phyloP scores from a whole-genome alignment of 495 filamentous ascomycete species.

The Mycothermus thermophilus region DNA sequence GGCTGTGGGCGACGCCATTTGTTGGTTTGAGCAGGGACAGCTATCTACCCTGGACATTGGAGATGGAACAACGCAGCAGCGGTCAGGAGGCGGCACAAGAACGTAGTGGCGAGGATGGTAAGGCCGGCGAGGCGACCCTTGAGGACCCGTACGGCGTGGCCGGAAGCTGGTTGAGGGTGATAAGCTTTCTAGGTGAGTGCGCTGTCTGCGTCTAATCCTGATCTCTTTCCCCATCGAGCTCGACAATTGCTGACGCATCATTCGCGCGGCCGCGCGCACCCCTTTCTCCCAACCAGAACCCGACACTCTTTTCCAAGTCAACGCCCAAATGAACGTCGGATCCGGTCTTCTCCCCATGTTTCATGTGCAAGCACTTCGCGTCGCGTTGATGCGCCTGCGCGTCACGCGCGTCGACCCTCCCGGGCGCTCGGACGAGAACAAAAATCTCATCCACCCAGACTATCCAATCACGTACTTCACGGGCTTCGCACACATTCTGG shows the following conservation, averaged over 20 bases:
- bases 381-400: conserved; percentile 48
- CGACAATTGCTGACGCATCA: too few relatives aligned
- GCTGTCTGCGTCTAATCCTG: too few relatives aligned
- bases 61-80: conserved; percentile 3
- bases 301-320: too few relatives aligned
- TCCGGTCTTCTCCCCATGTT: too few relatives aligned
- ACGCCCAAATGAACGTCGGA: too few relatives aligned
- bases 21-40: conserved; percentile 36
- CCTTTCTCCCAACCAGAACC: too few relatives aligned
- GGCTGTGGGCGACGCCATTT: conserved; percentile 40
- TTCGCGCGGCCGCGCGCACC: too few relatives aligned
- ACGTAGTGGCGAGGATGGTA: too few relatives aligned
- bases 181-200: conserved; percentile 34
- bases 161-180: conserved; percentile 45
- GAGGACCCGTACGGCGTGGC: conserved; percentile 46
- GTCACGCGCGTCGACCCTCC: conserved; percentile 39
- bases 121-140: conserved; percentile 18
- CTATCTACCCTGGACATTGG: conserved; percentile 26
- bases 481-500: conserved; percentile 40
- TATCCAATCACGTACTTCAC: conserved; percentile 46
- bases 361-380: conserved; percentile 48
- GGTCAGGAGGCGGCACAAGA: conserved; percentile 1
- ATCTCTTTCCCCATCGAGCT: too few relatives aligned
- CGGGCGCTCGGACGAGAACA: conserved; percentile 29
- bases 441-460: conserved; percentile 30